Evolutionary conservation across 257 asterid species (phyloP).

Genomic region (Fraxinus quadrangulata): DNA sequence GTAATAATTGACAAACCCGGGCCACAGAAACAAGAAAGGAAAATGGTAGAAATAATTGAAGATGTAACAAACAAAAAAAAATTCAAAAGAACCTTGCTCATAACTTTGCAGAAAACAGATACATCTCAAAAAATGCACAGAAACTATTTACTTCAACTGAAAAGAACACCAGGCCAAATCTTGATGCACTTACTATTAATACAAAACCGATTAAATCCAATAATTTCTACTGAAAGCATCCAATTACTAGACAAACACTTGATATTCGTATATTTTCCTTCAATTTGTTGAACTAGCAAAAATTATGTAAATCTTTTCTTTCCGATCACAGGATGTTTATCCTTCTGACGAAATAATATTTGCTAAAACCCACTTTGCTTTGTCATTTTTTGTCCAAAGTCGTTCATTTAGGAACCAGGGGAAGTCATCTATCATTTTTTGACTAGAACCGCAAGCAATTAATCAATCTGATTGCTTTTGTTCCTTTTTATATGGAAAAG

Average conservation of each 20-base stretch:
- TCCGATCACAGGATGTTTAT: not conserved
- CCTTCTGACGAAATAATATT: too few relatives aligned
- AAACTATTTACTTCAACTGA: not conserved
- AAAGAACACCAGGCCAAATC: too few relatives aligned
- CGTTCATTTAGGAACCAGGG: not conserved
- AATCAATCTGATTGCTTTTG: not conserved
- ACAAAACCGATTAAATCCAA: not conserved
- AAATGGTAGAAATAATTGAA: too few relatives aligned
- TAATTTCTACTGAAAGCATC: not conserved
- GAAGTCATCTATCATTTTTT: not conserved
- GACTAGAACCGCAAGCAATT: not conserved
- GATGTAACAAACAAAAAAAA: too few relatives aligned
- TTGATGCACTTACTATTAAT: not conserved
- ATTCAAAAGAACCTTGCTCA: not conserved
- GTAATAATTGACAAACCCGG: constrained; percentile 82
- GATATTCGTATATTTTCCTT: not conserved
- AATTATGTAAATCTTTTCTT: too few relatives aligned
- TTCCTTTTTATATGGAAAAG: not conserved
- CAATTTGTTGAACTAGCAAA: not conserved
- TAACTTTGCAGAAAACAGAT: not conserved
- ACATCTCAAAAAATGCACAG: not conserved
- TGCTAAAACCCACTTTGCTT: not conserved
- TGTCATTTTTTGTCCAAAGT: not conserved
- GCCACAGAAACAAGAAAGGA: not conserved
- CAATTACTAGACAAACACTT: not conserved